phyloP scores from a whole-genome alignment of 2,329 filamentous ascomycete genomes.

The Pseudocercospora pini-densiflorae region DNA sequence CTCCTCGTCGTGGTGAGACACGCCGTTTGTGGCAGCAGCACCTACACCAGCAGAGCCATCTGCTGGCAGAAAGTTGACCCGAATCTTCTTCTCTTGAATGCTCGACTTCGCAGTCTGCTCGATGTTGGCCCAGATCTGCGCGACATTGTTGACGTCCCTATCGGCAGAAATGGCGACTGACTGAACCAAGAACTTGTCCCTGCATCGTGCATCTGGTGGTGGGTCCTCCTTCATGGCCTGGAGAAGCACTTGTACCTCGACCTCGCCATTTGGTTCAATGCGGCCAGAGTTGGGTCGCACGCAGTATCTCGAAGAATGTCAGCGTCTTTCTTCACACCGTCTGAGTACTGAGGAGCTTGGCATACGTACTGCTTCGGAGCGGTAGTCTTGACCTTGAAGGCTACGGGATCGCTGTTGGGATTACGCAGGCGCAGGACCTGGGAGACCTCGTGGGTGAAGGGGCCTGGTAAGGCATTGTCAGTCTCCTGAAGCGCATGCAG shows the following conservation, averaged over 20 bases:
- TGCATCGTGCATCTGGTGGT: slow-evolving; percentile 81
- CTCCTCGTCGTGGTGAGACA: slow-evolving; percentile 40
- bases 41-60: slow-evolving; percentile 49
- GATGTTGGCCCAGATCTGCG: slow-evolving; percentile 77
- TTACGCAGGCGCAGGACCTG: slow-evolving; percentile 65
- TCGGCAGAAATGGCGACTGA: slow-evolving; percentile 82
- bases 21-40: slow-evolving; percentile 31
- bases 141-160: slow-evolving; percentile 80
- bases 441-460: slow-evolving; percentile 67
- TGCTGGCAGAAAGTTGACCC: slow-evolving; percentile 79
- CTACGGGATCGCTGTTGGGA: slow-evolving; percentile 61
- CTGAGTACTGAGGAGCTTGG: background rate
- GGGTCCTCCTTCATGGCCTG: slow-evolving; percentile 99
- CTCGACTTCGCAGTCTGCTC: slow-evolving; percentile 74
- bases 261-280: slow-evolving; percentile 85
- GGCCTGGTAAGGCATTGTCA: slow-evolving; percentile 51
- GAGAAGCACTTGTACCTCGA: slow-evolving; percentile 95
- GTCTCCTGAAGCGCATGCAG: slow-evolving; percentile 14
- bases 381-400: slow-evolving; percentile 93
- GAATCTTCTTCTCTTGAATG: slow-evolving; percentile 94
- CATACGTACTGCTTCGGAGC: slow-evolving; percentile 91
- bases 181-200: slow-evolving; percentile 97
- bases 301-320: slow-evolving; percentile 74
- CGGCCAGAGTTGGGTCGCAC: slow-evolving; percentile 96
- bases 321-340: slow-evolving; percentile 9